Conservation (phyloP, 768 basidiomycete species). For the Podaxis sp. region DNA sequence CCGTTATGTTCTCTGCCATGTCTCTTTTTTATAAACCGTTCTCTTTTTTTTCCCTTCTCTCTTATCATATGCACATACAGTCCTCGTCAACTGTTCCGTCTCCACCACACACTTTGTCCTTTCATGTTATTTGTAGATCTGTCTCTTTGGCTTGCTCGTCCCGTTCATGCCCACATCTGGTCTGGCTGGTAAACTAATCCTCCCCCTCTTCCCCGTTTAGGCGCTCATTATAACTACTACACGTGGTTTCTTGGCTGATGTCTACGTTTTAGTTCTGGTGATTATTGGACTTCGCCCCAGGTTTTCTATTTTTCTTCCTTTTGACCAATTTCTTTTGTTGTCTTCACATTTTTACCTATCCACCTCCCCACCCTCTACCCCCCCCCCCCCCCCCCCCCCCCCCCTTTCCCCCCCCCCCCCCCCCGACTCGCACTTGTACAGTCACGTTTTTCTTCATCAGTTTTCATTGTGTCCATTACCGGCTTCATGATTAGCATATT, state of each 20-base stretch:
- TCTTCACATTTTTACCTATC: too few species aligned
- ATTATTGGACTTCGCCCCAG: background rate
- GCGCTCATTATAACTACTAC: background rate
- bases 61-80: background rate
- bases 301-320: background rate
- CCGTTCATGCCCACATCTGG: background rate
- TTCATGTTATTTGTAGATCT: too few species aligned
- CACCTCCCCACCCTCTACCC: background rate
- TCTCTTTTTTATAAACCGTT: background rate
- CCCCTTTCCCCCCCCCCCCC: background rate
- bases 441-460: background rate
- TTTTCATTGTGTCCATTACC: background rate
- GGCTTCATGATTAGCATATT: background rate
- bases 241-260: background rate
- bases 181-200: background rate
- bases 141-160: background rate
- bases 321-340: too few species aligned
- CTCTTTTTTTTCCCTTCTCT: slow-evolving; percentile 2
- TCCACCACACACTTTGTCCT: background rate
- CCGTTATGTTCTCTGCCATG: background rate
- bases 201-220: background rate
- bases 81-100: background rate
- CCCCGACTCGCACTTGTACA: background rate
- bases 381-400: too few species aligned
- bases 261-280: background rate